Base-by-base conservation (phyloP, 1,139 yeast species). In the Taphrina betulina region DNA sequence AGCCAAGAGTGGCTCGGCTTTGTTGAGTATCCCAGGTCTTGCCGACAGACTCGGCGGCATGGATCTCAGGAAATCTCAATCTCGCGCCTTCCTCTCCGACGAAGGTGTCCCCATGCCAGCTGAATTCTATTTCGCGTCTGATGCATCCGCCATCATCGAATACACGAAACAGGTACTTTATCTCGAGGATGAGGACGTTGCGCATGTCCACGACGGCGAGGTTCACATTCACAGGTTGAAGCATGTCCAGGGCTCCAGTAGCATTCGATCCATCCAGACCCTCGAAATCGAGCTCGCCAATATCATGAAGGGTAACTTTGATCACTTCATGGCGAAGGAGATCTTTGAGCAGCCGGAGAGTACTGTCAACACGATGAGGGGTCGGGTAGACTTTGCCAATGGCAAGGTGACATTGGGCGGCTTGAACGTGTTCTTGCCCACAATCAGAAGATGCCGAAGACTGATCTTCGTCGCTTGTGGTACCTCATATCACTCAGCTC, bases 381-480 rank as follows among this genome's bases (percentile, higher is more conserved):
- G 99, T 69, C 88, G 99, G 76, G 80, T 92, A 63, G 97, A 94
- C 72, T 92, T 92, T 68, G 92, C 83, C 45, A 82, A 83, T 68
- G 78, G 78, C 64, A 75, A 74, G 44, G 85, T 94, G 63, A 85
- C 81, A 64, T 79, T 94, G 63, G 98, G 98, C 68, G 99, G 99
- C 35, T 78, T 94, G 66, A 81, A 85, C 65, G 78, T 85, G 19
- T 87, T 83, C 79, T 76, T 94, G 63, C 82, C 95, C 31, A 85
- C 95, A 50, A 86, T 94, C 63, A 83, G 97, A 73, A 82, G 96
- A 69, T 89, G 96, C 66, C 83, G 97, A 73, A 82, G 98, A 72
- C 80, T 94, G 67, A 86, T 90, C 60, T 92, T 94, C 97, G 87
- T 94, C 75, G 99, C 98, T 3, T 94, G 99, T 75, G 99, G 99